phyloP scores from a whole-genome alignment of 257 asterid genomes.

The Petunia secreta region DNA sequence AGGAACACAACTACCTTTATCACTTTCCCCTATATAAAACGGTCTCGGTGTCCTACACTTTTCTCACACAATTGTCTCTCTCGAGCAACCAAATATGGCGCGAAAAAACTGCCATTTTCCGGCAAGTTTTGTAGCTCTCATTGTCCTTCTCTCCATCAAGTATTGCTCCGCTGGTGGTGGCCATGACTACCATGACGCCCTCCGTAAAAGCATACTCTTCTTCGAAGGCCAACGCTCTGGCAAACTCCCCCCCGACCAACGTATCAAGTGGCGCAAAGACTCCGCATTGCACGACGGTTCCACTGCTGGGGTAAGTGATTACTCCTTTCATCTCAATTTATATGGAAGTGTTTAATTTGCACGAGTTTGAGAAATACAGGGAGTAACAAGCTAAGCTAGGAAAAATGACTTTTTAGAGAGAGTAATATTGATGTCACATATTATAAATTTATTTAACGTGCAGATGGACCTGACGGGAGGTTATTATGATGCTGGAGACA shows the following conservation, averaged over 20 bases:
- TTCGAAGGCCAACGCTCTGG: conserved; percentile 98
- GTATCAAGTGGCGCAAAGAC: conserved; percentile 76
- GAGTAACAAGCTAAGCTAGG: too few species aligned
- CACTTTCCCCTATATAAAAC: conserved; percentile 27
- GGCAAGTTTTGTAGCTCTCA: conserved; percentile 35
- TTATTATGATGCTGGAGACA: conserved; percentile 94
- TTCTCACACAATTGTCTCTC: conserved; percentile 25
- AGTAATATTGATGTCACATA: neutral
- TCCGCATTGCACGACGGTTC: conserved; percentile 87
- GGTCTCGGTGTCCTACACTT: neutral
- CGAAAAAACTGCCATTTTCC: conserved; percentile 46
- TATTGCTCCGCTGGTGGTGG: conserved; percentile 31
- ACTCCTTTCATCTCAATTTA: neutral
- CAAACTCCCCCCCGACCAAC: conserved; percentile 74
- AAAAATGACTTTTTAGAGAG: neutral
- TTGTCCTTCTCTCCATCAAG: conserved; percentile 29
- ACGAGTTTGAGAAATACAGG: too few species aligned
- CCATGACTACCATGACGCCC: conserved; percentile 80
- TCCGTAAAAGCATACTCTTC: conserved; percentile 80
- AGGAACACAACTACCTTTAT: conserved; percentile 33
- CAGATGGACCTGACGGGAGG: conserved; percentile 87
- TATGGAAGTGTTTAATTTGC: too few species aligned
- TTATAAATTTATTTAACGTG: neutral
- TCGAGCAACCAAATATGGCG: conserved; percentile 63
- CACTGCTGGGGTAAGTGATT: conserved; percentile 54